Conservation (phyloP, 2,329 filamentous ascomycete genomes). For the Colletotrichum sp. region DNA sequence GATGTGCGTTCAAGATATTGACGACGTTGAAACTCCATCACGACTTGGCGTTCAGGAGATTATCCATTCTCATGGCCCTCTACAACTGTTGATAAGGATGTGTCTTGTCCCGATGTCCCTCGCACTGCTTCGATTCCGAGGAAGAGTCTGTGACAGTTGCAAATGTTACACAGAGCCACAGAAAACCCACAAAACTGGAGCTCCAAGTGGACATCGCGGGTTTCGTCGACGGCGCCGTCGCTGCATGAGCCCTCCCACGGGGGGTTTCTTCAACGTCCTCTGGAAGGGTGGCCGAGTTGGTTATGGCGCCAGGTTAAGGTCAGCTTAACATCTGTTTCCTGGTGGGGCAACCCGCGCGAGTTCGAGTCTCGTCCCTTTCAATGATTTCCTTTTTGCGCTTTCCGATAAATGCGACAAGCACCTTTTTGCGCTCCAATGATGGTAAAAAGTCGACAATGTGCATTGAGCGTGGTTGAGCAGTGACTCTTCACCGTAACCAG, state of each 20-base stretch:
- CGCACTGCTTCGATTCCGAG: neutral
- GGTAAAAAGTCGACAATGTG: neutral
- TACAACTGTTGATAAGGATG: neutral
- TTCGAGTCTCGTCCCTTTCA: conserved; percentile 6
- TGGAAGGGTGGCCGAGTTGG: conserved; percentile 5
- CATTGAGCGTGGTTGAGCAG: neutral
- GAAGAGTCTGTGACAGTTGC: neutral
- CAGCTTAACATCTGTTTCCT: conserved; percentile 1
- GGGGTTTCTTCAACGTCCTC: accelerated
- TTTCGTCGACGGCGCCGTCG: neutral
- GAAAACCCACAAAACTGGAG: neutral
- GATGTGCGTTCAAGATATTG: neutral
- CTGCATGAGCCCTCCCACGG: neutral
- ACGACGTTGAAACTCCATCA: neutral
- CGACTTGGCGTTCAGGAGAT: neutral
- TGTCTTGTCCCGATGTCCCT: neutral
- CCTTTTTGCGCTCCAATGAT: neutral
- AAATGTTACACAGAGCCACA: neutral
- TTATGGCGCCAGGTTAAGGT: conserved; percentile 5
- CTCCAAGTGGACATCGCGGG: neutral
- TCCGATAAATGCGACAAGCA: neutral
- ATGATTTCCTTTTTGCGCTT: neutral
- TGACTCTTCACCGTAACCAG: neutral
- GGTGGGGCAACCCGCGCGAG: conserved; percentile 1
- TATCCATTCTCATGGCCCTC: neutral